A percentile compares a stretch with the other conserved stretches of the same genome.
Evolutionary conservation across 495 filamentous ascomycete species (phyloP).

Genomic region (Aspergillus steynii): DNA sequence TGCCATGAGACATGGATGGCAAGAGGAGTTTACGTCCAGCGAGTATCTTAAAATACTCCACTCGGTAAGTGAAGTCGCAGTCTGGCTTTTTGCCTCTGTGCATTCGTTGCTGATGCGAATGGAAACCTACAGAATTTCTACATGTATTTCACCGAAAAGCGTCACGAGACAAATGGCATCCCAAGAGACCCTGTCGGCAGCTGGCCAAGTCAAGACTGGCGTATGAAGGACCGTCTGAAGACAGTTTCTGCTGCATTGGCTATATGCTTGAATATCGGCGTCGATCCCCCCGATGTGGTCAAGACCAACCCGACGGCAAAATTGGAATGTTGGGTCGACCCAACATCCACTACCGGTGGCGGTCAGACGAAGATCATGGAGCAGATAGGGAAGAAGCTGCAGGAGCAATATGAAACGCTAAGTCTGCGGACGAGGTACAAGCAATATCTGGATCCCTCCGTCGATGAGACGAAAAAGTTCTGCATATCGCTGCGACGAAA

Average conservation of each 20-base stretch:
- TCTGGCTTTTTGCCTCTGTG: background rate
- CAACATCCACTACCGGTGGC: slow-evolving; percentile 63
- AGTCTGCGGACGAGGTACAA: slow-evolving; percentile 95
- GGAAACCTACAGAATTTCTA: slow-evolving; percentile 63
- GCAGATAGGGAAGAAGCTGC: slow-evolving; percentile 91
- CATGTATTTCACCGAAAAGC: slow-evolving; percentile 98
- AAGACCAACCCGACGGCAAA: slow-evolving; percentile 92
- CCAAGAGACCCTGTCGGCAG: slow-evolving; percentile 64
- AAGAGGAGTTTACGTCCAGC: slow-evolving; percentile 59
- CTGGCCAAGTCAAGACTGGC: slow-evolving; percentile 83
- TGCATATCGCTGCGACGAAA: slow-evolving; percentile 84
- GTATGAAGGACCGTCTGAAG: slow-evolving; percentile 94
- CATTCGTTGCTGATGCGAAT: background rate
- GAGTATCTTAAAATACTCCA: slow-evolving; percentile 59
- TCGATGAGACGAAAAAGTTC: slow-evolving; percentile 96
- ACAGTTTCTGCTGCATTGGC: slow-evolving; percentile 93
- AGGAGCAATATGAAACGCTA: slow-evolving; percentile 92
- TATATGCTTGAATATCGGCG: slow-evolving; percentile 94
- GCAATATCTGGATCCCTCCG: slow-evolving; percentile 91
- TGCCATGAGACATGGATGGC: slow-evolving; percentile 64
- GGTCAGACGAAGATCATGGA: slow-evolving; percentile 84
- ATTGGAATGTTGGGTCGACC: slow-evolving; percentile 96
- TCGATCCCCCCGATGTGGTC: slow-evolving; percentile 93
- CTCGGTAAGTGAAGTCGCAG: slow-evolving; percentile 45
- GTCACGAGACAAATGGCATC: slow-evolving; percentile 93